These are phyloP conservation scores for Debaryomycetaceae sp. DNA, from an alignment of 1,139 yeast genomes.

Conservation along the genomic window DNA sequence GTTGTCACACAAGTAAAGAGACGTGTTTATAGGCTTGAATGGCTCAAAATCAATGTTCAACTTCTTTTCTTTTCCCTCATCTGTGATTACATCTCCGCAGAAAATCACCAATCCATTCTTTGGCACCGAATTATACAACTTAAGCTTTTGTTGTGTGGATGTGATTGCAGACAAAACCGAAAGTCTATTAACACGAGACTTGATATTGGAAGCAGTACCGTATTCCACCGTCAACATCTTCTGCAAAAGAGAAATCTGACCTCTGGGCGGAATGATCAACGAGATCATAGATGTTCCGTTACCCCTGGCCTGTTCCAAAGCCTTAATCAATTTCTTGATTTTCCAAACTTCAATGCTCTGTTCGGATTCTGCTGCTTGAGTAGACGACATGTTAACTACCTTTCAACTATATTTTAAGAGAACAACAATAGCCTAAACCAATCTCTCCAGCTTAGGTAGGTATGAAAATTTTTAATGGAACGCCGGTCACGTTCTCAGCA, in stretches of 20 bases:
- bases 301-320: slow-evolving; percentile 88
- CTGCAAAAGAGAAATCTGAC: slow-evolving; percentile 83
- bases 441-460: background rate
- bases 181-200: slow-evolving; percentile 93
- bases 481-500: too few species aligned
- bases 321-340: slow-evolving; percentile 87
- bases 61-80: slow-evolving; percentile 95
- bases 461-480: background rate
- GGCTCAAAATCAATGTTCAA: slow-evolving; percentile 95
- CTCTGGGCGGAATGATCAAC: slow-evolving; percentile 89
- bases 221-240: slow-evolving; percentile 97
- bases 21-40: slow-evolving; percentile 96
- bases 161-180: slow-evolving; percentile 96
- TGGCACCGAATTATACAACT: slow-evolving; percentile 85
- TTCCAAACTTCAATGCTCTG: slow-evolving; percentile 98
- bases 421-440: background rate
- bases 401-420: background rate
- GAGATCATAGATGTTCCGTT: slow-evolving; percentile 99
- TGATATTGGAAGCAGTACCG: slow-evolving; percentile 97
- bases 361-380: slow-evolving; percentile 63
- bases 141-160: slow-evolving; percentile 93
- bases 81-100: slow-evolving; percentile 97
- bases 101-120: slow-evolving; percentile 91
- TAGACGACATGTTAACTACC: slow-evolving; percentile 11
- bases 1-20: slow-evolving; percentile 93